Conservation (phyloP, 2,329 filamentous ascomycete genomes). For the Magnaporthiopsis poae region DNA sequence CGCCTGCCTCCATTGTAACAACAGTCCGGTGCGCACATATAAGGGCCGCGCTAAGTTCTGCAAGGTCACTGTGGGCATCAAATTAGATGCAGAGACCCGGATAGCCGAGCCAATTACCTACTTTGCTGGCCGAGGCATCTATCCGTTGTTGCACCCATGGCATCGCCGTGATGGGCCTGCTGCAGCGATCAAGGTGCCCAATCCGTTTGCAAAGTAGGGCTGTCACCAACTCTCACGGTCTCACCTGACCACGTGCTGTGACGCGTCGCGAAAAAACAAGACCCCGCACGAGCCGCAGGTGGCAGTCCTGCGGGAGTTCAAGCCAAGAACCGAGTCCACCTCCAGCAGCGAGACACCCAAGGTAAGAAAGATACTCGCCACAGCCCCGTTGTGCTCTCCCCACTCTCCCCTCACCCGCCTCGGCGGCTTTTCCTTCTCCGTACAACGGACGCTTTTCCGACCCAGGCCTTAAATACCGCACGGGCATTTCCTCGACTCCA, state of each 20-base stretch:
- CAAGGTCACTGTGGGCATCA: neutral
- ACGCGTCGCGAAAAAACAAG: neutral
- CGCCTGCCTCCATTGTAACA: neutral
- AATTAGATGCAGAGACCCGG: neutral
- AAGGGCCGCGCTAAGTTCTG: neutral
- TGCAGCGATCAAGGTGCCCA: neutral
- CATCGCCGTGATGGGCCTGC: neutral
- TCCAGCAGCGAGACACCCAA: too few species aligned
- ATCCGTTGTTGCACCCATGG: neutral
- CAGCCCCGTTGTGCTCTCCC: neutral
- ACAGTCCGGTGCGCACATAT: neutral
- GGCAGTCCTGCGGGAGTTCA: too few species aligned
- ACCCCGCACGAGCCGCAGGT: too few species aligned
- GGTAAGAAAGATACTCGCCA: neutral
- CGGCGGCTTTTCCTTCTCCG: neutral
- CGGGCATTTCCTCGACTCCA: too few species aligned
- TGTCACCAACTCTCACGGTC: too few species aligned
- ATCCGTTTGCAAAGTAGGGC: neutral
- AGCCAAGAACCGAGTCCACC: too few species aligned
- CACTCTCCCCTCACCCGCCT: neutral
- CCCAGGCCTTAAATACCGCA: too few species aligned
- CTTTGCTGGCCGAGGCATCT: neutral
- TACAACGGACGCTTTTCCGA: too few species aligned
- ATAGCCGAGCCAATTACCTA: neutral
- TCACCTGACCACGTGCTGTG: neutral